phyloP scores from a whole-genome alignment of 2,329 filamentous ascomycete species.

The Alternaria angustiovoidea region DNA sequence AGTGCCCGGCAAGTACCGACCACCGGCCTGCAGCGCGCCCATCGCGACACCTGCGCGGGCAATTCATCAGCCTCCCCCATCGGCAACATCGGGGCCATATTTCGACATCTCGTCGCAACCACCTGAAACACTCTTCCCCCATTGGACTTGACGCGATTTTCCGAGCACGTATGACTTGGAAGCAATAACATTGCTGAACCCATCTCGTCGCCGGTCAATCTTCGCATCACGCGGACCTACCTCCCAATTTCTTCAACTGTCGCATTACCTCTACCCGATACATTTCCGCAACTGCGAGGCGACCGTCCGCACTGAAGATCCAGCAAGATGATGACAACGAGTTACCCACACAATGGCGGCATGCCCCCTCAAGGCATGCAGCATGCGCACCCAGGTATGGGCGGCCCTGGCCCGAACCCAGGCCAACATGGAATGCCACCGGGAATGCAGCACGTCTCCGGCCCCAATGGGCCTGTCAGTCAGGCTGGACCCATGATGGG shows the following conservation, averaged over 20 bases:
- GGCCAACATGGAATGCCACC: conserved; percentile 72
- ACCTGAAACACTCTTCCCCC: conserved; percentile 3
- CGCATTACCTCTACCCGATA: conserved; percentile 12
- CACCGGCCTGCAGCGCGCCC: conserved; percentile 28
- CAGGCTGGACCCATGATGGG: conserved; percentile 77
- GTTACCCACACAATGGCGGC: conserved; percentile 72
- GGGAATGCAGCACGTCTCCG: conserved; percentile 75
- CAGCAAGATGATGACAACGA: conserved; percentile 71
- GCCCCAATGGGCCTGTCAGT: conserved; percentile 73
- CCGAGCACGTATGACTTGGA: conserved; percentile 25
- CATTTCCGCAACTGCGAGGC: conserved; percentile 20
- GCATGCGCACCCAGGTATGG: conserved; percentile 67
- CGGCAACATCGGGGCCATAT: conserved; percentile 5
- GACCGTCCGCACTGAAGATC: conserved; percentile 20
- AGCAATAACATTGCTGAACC: conserved; percentile 15
- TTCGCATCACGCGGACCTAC: conserved; percentile 9
- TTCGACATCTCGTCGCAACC: conserved; percentile 11
- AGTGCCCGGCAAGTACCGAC: conserved; percentile 38
- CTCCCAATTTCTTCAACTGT: conserved; percentile 6
- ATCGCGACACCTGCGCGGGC: conserved; percentile 31
- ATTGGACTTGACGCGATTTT: conserved; percentile 12
- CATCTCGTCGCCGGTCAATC: conserved; percentile 10
- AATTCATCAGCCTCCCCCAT: conserved; percentile 17
- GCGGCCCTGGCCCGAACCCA: conserved; percentile 73
- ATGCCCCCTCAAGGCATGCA: conserved; percentile 78